These are phyloP conservation scores for Vitis amurensis DNA, from an alignment of 164 flowering plant species.

Conservation along the genomic window DNA sequence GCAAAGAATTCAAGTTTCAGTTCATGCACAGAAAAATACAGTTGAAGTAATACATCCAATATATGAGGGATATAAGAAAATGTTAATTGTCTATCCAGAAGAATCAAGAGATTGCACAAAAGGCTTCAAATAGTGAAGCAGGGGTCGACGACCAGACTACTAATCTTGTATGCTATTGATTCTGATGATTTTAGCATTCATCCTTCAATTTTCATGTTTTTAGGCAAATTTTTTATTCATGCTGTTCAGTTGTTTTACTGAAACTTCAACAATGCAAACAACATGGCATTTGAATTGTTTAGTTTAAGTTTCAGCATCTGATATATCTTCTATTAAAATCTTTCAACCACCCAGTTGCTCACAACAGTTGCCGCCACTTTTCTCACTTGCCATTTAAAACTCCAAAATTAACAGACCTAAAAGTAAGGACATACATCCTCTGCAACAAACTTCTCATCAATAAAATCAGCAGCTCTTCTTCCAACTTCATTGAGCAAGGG, in stretches of 20 bases:
- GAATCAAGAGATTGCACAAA: neutral
- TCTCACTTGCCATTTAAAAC: neutral
- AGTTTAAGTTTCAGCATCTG: neutral
- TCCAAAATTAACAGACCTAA: neutral
- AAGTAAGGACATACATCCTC: slow-evolving; percentile 48
- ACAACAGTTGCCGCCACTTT: too few relatives aligned
- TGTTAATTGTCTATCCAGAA: too few relatives aligned
- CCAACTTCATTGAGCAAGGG: slow-evolving; percentile 92
- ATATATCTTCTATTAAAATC: neutral
- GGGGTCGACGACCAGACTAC: too few relatives aligned
- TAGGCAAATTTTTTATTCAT: neutral
- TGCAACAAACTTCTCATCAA: slow-evolving; percentile 56
- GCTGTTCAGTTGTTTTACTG: neutral
- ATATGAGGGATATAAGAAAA: neutral
- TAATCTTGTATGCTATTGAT: too few relatives aligned
- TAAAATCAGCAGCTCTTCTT: slow-evolving; percentile 63
- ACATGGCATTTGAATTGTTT: neutral
- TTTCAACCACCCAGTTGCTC: neutral
- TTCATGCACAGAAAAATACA: neutral
- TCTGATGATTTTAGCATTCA: neutral
- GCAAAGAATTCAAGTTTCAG: slow-evolving; percentile 20
- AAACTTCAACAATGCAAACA: neutral
- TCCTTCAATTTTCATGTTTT: neutral
- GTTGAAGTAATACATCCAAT: neutral
- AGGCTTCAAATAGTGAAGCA: neutral